These are phyloP conservation scores for Irpex lacteus DNA, from an alignment of 1,284 basidiomycete species.

Conservation along the genomic window DNA sequence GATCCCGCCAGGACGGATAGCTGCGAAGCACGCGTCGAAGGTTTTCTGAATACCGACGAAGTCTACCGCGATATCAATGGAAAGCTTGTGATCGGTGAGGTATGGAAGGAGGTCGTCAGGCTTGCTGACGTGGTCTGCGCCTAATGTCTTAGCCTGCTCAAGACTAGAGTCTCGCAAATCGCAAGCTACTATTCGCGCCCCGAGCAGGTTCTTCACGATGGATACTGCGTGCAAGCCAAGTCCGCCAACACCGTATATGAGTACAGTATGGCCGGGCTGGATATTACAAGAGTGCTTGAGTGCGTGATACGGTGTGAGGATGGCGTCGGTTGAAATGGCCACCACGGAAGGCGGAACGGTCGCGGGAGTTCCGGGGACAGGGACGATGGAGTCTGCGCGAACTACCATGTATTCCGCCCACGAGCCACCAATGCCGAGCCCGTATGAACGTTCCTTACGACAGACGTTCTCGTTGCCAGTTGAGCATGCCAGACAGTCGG, in stretches of 20 bases:
- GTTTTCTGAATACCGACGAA: slow-evolving; percentile 23
- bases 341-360: slow-evolving; percentile 19
- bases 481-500: slow-evolving; percentile 16
- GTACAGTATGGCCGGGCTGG: slow-evolving; percentile 18
- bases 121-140: slow-evolving; percentile 19
- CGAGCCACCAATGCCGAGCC: slow-evolving; percentile 19
- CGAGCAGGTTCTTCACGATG: slow-evolving; percentile 21
- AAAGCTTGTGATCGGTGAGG: slow-evolving; percentile 30
- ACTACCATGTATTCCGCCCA: slow-evolving; percentile 21
- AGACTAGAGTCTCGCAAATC: slow-evolving; percentile 19
- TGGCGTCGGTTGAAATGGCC: slow-evolving; percentile 23
- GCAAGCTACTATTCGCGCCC: slow-evolving; percentile 19
- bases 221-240: slow-evolving; percentile 22
- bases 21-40: slow-evolving; percentile 15
- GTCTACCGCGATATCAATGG: slow-evolving; percentile 38
- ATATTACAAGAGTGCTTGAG: slow-evolving; percentile 16
- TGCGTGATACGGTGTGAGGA: slow-evolving; percentile 24
- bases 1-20: slow-evolving; percentile 15
- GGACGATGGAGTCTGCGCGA: slow-evolving; percentile 17
- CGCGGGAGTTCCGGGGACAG: slow-evolving; percentile 15
- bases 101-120: slow-evolving; percentile 16
- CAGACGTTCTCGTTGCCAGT: slow-evolving; percentile 19
- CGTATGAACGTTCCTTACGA: slow-evolving; percentile 1
- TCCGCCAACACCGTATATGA: slow-evolving; percentile 24
- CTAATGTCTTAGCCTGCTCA: slow-evolving; percentile 12